phyloP scores from a whole-genome alignment of 164 flowering plant genomes.

The Tetrastigma voinierianum region DNA sequence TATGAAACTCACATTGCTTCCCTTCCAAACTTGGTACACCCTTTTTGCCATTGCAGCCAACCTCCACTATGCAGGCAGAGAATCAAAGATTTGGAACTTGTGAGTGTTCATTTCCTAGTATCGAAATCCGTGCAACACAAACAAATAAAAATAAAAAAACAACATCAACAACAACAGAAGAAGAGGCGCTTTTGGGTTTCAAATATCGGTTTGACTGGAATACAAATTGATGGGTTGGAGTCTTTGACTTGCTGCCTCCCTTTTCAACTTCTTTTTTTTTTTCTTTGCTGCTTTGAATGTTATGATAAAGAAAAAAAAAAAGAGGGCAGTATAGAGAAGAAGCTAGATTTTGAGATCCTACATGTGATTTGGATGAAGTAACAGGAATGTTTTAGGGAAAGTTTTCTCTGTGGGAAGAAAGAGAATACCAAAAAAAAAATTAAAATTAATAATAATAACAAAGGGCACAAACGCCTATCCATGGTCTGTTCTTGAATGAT shows the following conservation, averaged over 20 bases:
- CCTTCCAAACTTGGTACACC: too few relatives aligned
- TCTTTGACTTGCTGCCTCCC: not conserved
- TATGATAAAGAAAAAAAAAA: not conserved
- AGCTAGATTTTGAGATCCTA: not conserved
- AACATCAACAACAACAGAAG: too few relatives aligned
- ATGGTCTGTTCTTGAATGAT: too few relatives aligned
- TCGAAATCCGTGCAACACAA: not conserved
- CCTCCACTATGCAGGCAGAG: not conserved
- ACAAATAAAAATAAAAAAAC: too few relatives aligned
- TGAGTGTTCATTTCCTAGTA: constrained; percentile 1
- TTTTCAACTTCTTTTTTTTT: not conserved
- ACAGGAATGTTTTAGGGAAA: not conserved
- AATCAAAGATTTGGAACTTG: constrained; percentile 17
- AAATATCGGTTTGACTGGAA: not conserved
- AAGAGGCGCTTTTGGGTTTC: not conserved
- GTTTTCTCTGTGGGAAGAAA: not conserved
- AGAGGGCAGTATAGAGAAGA: not conserved
- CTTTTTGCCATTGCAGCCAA: too few relatives aligned
- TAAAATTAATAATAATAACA: not conserved
- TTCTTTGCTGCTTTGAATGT: not conserved
- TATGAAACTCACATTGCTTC: too few relatives aligned
- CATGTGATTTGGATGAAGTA: not conserved
- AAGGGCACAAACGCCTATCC: not conserved
- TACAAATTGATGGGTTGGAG: not conserved
- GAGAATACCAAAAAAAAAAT: too few relatives aligned